These are phyloP conservation scores for Vickermania ingenoplastis DNA, from an alignment of 208 protist species.

Conservation along the genomic window DNA sequence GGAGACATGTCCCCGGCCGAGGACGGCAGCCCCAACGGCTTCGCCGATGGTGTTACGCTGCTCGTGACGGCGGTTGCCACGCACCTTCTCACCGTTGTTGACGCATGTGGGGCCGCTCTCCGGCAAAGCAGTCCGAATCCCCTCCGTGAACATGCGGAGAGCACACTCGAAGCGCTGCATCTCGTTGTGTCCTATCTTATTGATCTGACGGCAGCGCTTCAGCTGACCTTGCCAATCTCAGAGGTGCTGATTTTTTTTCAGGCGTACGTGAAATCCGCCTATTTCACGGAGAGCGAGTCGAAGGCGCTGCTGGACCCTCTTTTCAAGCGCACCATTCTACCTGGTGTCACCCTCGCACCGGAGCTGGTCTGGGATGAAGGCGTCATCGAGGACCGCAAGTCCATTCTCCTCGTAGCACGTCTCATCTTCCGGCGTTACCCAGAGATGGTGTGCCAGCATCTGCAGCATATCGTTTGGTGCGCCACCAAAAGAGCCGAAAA, in stretches of 20 bases:
- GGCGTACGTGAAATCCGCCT: constrained; percentile 41
- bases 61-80: constrained; percentile 40
- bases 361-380: constrained; percentile 41
- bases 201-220: constrained; percentile 25
- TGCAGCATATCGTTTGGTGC: constrained; percentile 15
- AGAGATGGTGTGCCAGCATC: constrained; percentile 34
- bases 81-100: constrained; percentile 50
- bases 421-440: constrained; percentile 47
- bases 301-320: constrained; percentile 29
- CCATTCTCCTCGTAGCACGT: constrained; percentile 46
- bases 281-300: constrained; percentile 40
- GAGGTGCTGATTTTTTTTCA: constrained; percentile 39
- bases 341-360: constrained; percentile 22
- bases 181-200: constrained; percentile 32
- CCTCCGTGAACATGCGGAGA: constrained; percentile 18
- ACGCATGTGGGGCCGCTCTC: constrained; percentile 16
- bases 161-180: constrained; percentile 26
- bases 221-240: constrained; percentile 2
- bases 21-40: constrained; percentile 3
- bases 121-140: constrained; percentile 15
- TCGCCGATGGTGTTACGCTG: constrained; percentile 37
- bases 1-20: too few relatives aligned
- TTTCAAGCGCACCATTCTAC: constrained; percentile 38
- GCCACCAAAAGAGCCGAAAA: constrained; percentile 2
- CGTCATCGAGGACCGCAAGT: constrained; percentile 57